These are phyloP conservation scores for Lipomyces sp. DNA, from an alignment of 805 yeast species.

Conservation along the genomic window DNA sequence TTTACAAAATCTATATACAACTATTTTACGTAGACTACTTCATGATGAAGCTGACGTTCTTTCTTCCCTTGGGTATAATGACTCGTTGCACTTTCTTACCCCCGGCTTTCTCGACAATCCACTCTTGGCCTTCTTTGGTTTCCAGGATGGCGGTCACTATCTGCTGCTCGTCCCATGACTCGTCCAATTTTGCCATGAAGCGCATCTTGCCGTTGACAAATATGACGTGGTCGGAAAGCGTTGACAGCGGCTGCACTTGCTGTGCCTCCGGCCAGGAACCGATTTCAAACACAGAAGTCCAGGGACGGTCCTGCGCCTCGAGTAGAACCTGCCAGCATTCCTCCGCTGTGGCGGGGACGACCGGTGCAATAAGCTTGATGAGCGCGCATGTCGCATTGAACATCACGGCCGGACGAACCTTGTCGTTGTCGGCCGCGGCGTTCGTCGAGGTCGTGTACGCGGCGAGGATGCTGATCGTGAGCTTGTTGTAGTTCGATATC, in stretches of 20 bases:
- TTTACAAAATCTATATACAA: background rate
- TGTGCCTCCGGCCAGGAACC: constrained; percentile 61
- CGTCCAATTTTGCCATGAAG: constrained; percentile 35
- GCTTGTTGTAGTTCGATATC: constrained; percentile 85
- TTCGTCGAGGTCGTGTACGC: constrained; percentile 32
- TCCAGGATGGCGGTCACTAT: constrained; percentile 41
- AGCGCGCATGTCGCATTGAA: constrained; percentile 52
- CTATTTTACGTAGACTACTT: background rate
- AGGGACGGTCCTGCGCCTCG: constrained; percentile 31
- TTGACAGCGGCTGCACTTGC: constrained; percentile 10
- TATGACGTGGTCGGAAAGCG: constrained; percentile 43
- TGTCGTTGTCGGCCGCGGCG: constrained; percentile 1
- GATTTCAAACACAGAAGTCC: constrained; percentile 53
- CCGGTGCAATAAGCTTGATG: constrained; percentile 67
- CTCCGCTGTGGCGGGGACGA: constrained; percentile 76
- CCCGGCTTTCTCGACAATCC: constrained; percentile 35
- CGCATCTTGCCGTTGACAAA: constrained; percentile 72
- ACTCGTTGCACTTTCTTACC: constrained; percentile 49
- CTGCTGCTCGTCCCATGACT: constrained; percentile 34
- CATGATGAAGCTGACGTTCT: constrained; percentile 28
- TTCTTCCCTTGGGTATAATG: constrained; percentile 41
- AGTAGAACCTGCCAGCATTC: constrained; percentile 66
- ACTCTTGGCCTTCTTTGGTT: constrained; percentile 43
- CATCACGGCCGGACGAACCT: constrained; percentile 27
- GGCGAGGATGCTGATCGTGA: constrained; percentile 54